Conservation (phyloP, 176 grass and related monocot genomes). For the Raddia distichophylla region DNA sequence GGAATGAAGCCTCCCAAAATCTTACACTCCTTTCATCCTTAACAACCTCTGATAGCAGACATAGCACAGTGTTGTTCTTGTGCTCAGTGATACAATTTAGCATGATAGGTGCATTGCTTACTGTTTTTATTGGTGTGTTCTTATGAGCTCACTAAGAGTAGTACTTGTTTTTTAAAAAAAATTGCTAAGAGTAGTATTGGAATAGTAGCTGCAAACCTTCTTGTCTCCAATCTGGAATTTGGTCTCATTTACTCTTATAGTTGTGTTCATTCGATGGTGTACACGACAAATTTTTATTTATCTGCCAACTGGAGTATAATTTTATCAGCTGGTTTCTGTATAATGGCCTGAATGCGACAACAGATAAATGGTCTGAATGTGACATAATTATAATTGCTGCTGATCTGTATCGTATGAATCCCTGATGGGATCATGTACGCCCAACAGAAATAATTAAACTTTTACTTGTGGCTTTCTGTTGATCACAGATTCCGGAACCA, state of each 20-base stretch:
- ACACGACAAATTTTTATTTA: neutral
- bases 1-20: neutral
- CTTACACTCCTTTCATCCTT: neutral
- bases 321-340: neutral
- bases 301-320: neutral
- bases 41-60: neutral
- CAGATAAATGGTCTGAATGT: neutral
- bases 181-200: neutral
- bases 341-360: neutral
- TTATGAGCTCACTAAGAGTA: neutral
- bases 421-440: neutral
- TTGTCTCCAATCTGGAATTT: neutral
- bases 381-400: neutral
- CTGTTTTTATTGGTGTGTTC: neutral
- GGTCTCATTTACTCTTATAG: neutral
- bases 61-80: neutral
- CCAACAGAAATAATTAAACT: neutral
- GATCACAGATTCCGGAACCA: neutral
- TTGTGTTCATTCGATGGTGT: neutral
- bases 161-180: too few species aligned
- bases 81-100: neutral
- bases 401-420: neutral
- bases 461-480: neutral
- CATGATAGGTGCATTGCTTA: neutral
- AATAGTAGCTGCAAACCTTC: slow-evolving; percentile 5